A percentile compares a stretch with the other conserved stretches of the same genome.
Conservation (phyloP, 768 basidiomycete genomes). For the Agrocybe praecox region DNA sequence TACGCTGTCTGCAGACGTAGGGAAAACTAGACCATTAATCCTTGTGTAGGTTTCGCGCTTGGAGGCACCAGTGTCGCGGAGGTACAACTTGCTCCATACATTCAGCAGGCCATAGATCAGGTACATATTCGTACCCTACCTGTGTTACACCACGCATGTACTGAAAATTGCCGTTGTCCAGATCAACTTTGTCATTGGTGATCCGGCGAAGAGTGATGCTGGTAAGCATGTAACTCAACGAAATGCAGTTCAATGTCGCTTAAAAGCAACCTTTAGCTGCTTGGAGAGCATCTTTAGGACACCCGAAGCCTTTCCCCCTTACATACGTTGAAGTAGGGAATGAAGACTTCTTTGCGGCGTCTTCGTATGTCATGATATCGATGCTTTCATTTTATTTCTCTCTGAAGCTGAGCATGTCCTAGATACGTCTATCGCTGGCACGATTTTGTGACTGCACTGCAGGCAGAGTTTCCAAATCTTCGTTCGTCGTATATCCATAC, state of each 20-base stretch:
- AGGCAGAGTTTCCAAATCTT: slow-evolving; percentile 50
- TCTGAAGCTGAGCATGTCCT: not conserved
- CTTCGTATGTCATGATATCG: not conserved
- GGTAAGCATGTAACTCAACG: slow-evolving; percentile 21
- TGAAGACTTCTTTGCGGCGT: slow-evolving; percentile 11
- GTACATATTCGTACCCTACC: slow-evolving; percentile 18
- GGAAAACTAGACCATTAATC: not conserved
- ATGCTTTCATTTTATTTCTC: not conserved
- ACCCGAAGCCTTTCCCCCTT: slow-evolving; percentile 15
- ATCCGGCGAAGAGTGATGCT: slow-evolving; percentile 43
- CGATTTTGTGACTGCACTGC: slow-evolving; percentile 45
- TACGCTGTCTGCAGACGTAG: not conserved
- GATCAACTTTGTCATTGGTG: slow-evolving; percentile 65
- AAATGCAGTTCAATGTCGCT: not conserved
- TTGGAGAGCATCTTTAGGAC: slow-evolving; percentile 14
- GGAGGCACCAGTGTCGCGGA: slow-evolving; percentile 47
- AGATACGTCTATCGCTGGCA: slow-evolving; percentile 59
- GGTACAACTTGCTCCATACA: slow-evolving; percentile 47
- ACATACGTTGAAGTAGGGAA: slow-evolving; percentile 20
- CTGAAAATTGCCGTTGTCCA: slow-evolving; percentile 19
- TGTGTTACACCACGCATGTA: not conserved
- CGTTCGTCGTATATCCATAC: slow-evolving; percentile 33
- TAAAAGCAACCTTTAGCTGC: slow-evolving; percentile 7
- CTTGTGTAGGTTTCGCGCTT: slow-evolving; percentile 48
- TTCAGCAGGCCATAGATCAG: slow-evolving; percentile 61